Conservation (phyloP, 2,329 filamentous ascomycete genomes). For the Aphanocladium album region DNA sequence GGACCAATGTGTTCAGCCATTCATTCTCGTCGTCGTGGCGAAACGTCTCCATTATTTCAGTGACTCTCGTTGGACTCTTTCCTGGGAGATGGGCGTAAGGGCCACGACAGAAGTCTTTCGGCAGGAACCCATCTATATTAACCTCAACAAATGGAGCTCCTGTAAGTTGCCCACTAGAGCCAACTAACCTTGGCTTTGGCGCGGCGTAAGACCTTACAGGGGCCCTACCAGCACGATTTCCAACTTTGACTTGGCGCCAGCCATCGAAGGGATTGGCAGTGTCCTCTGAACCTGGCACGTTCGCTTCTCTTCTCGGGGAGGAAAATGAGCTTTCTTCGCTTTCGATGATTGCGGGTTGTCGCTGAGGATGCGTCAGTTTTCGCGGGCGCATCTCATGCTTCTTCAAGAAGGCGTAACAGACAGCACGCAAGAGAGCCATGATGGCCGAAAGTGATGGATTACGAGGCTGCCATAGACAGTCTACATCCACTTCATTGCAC, state of each 20-base stretch:
- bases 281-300: neutral
- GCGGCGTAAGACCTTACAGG: neutral
- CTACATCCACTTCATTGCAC: constrained; percentile 29
- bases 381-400: constrained; percentile 64
- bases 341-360: neutral
- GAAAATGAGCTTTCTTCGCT: neutral
- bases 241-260: constrained; percentile 34
- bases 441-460: constrained; percentile 40
- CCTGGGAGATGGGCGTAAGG: neutral
- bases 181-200: constrained; percentile 26
- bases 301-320: neutral
- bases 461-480: constrained; percentile 17
- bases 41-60: neutral
- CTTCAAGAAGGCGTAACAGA: constrained; percentile 70
- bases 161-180: constrained; percentile 35
- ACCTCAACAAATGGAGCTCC: constrained; percentile 41
- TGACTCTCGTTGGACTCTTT: neutral
- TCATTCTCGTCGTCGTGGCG: constrained; percentile 19
- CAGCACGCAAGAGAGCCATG: constrained; percentile 59
- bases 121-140: neutral
- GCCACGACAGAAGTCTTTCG: neutral
- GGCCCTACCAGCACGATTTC: constrained; percentile 13
- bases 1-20: constrained; percentile 59
- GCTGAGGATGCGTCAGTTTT: constrained; percentile 19
- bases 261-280: constrained; percentile 27